Base-by-base conservation (phyloP, 768 basidiomycete species). In the Naganishia antarctica region DNA sequence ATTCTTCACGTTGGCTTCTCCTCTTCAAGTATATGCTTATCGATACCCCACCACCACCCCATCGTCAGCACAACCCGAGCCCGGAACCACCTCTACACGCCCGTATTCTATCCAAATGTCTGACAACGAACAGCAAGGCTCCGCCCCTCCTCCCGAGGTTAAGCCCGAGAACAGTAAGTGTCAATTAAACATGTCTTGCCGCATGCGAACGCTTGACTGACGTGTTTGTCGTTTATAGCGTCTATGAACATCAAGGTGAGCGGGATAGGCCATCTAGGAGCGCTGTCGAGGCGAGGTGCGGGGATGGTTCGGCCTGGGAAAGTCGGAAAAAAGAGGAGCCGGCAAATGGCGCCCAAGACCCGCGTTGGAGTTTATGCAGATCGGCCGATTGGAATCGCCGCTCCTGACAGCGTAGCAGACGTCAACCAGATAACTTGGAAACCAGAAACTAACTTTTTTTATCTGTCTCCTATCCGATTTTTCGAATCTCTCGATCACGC, bases 191-290 rank as follows among this genome's bases (percentile, higher is more conserved):
- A n/a, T 34, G 34, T 44, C 21, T 29, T 40, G 32, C 2, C 37
- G 1, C 4, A 32, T 15, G 48, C 43, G 43, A 31, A 45, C 32
- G 37, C 6, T 8, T 31, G 8, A 21, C n/a, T 58, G 53, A 58
- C 31, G 11, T 16, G n/a, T 34, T 26, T 40, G 21, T 34, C 16
- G 43, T 31, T 32, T 13, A 25, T 53, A 64, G 63, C 40, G 18
- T 64, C 63, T 13, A 64, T 64, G 57, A 64, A 64, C 63, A 49
- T 64, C 63, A 64, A 64, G 63, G 63, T 64, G 43, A 46, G 51
- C 8, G n/a, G n/a, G n/a, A n/a, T n/a, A n/a, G n/a, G n/a, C n/a
- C n/a, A n/a, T n/a, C n/a, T n/a, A n/a, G n/a, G n/a, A n/a, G n/a
- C n/a, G n/a, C n/a, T n/a, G n/a, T n/a, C n/a, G n/a, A n/a, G n/a